phyloP scores from a whole-genome alignment of 306 rosid species.

The Vigna radiata region DNA sequence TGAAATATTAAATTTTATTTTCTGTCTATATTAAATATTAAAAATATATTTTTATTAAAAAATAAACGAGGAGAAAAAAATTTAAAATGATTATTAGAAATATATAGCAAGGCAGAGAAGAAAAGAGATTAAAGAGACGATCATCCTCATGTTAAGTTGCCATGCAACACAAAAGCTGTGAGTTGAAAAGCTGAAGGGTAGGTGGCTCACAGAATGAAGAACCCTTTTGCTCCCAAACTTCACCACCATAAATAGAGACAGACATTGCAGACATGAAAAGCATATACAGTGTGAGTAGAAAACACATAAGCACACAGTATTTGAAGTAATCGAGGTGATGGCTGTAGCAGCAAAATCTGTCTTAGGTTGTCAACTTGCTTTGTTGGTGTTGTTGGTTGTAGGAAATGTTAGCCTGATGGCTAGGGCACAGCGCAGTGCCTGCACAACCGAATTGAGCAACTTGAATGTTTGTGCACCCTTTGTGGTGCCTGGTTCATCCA shows the following conservation, averaged over 20 bases:
- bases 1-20: too few relatives aligned
- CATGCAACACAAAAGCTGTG: constrained; percentile 39
- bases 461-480: constrained; percentile 66
- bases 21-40: too few relatives aligned
- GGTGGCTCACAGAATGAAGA: constrained; percentile 31
- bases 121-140: too few relatives aligned
- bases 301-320: not conserved
- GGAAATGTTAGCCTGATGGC: constrained; percentile 39
- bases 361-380: constrained; percentile 31
- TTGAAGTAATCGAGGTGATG: constrained; percentile 23
- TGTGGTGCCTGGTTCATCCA: constrained; percentile 64
- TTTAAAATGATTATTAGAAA: too few relatives aligned
- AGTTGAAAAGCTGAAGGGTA: not conserved
- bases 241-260: constrained; percentile 30
- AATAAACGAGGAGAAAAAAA: too few relatives aligned
- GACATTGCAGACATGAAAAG: not conserved
- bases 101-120: too few relatives aligned
- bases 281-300: not conserved
- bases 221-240: not conserved
- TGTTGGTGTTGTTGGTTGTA: constrained; percentile 45
- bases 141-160: too few relatives aligned
- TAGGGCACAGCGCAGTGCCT: constrained; percentile 49
- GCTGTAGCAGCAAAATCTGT: constrained; percentile 39
- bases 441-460: constrained; percentile 54
- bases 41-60: too few relatives aligned